Percentiles rank a stretch among this genome's conserved stretches.
Conservation (phyloP, 129 eudicot genomes). For the Rutidosis leptorrhynchoides region DNA sequence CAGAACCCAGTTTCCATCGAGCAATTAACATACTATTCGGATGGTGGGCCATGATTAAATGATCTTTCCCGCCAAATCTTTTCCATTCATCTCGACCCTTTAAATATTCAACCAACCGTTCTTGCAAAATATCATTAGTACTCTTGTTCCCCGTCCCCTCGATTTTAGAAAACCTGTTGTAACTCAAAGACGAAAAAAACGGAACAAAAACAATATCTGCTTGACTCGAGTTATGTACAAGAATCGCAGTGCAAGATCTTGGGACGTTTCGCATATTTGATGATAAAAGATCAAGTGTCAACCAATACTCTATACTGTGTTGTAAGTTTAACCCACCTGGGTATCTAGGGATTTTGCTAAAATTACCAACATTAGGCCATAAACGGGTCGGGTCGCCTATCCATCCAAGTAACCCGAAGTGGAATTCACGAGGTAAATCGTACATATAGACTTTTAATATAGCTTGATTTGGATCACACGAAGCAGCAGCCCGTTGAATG, state of each 20-base stretch:
- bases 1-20: conserved; percentile 68
- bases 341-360: conserved; percentile 52
- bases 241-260: conserved; percentile 64
- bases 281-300: conserved; percentile 88
- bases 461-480: conserved; percentile 37
- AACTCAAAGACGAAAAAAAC: conserved; percentile 85
- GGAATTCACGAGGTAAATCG: conserved; percentile 78
- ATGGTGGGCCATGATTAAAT: conserved; percentile 81
- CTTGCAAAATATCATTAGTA: conserved; percentile 58
- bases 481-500: not conserved
- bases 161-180: conserved; percentile 68
- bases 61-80: conserved; percentile 70
- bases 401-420: conserved; percentile 88
- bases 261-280: conserved; percentile 41
- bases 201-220: conserved; percentile 84
- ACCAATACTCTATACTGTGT: conserved; percentile 90
- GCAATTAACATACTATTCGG: conserved; percentile 84
- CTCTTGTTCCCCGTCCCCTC: conserved; percentile 41
- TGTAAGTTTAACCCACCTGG: conserved; percentile 92
- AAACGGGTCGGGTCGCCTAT: conserved; percentile 40
- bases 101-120: conserved; percentile 59
- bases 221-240: conserved; percentile 63
- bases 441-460: conserved; percentile 71
- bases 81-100: conserved; percentile 67
- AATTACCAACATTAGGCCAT: conserved; percentile 71